These are phyloP conservation scores for Solanum hybrid DNA, from an alignment of 305 asterid species.

Conservation along the genomic window DNA sequence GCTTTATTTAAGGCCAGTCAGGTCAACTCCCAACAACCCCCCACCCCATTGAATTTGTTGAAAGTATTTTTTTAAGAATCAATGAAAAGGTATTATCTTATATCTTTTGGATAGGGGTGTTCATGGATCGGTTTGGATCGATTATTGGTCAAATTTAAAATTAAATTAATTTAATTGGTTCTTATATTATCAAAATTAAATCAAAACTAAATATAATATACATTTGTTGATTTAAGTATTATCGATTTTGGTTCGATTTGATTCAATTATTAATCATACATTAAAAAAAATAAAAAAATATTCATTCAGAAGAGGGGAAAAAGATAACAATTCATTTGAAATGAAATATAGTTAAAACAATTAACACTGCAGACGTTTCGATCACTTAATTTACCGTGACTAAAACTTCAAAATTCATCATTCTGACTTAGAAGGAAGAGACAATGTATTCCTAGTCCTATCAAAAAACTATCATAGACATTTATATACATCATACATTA, in stretches of 20 bases:
- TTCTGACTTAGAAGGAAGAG: neutral
- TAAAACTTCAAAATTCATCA: neutral
- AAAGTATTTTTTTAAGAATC: neutral
- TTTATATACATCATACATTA: too few relatives aligned
- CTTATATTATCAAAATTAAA: too few relatives aligned
- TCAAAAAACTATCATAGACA: neutral
- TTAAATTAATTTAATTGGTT: too few relatives aligned
- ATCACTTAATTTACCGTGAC: neutral
- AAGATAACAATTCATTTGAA: too few relatives aligned
- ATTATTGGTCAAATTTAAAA: too few relatives aligned
- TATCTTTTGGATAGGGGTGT: neutral
- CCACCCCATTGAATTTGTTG: neutral
- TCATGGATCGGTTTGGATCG: rapidly evolving
- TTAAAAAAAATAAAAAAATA: too few relatives aligned
- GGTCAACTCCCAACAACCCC: neutral
- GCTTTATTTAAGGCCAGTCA: neutral
- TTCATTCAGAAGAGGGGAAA: neutral
- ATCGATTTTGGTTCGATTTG: neutral
- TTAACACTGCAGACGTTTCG: too few relatives aligned
- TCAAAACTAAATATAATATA: too few relatives aligned
- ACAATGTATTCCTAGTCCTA: too few relatives aligned
- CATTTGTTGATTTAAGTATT: too few relatives aligned
- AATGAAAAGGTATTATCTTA: neutral
- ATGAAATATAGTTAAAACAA: too few relatives aligned
- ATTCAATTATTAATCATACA: neutral